Conservation (phyloP, 2,329 filamentous ascomycete species). For the Paraconiothyrium sp. region DNA sequence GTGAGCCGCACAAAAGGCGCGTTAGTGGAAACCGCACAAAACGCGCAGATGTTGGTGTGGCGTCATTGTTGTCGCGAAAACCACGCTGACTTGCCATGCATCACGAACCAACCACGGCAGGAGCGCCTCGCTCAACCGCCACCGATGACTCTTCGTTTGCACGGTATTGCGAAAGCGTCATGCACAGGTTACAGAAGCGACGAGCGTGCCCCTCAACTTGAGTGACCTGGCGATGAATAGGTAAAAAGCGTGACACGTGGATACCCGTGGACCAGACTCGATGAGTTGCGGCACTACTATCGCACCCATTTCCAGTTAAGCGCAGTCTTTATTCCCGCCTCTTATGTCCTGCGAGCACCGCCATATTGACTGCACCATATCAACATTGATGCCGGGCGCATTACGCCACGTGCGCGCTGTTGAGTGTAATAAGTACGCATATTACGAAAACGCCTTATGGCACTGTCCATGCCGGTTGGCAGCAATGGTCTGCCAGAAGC, state of each 20-base stretch:
- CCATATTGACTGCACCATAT: not conserved
- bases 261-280: not conserved
- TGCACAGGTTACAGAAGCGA: slow-evolving; percentile 13
- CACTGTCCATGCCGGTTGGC: not conserved
- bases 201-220: not conserved
- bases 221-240: not conserved
- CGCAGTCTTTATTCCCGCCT: slow-evolving; percentile 6
- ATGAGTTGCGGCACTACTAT: not conserved
- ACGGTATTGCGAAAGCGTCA: not conserved
- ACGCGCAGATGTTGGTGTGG: slow-evolving; percentile 26
- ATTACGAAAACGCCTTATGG: not conserved
- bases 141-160: slow-evolving; percentile 1
- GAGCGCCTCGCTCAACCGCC: not conserved
- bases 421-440: not conserved
- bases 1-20: slow-evolving; percentile 27
- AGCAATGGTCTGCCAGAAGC: not conserved
- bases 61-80: slow-evolving; percentile 28
- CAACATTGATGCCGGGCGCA: not conserved
- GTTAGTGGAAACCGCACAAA: slow-evolving; percentile 31
- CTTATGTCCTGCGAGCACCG: not conserved
- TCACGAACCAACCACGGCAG: slow-evolving; percentile 11
- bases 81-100: slow-evolving; percentile 17
- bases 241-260: not conserved
- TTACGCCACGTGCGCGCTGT: slow-evolving; percentile 2
- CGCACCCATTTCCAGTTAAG: not conserved